Evolutionary conservation across 768 basidiomycete species (phyloP).

Genomic region (Hemileccinum impolitum): DNA sequence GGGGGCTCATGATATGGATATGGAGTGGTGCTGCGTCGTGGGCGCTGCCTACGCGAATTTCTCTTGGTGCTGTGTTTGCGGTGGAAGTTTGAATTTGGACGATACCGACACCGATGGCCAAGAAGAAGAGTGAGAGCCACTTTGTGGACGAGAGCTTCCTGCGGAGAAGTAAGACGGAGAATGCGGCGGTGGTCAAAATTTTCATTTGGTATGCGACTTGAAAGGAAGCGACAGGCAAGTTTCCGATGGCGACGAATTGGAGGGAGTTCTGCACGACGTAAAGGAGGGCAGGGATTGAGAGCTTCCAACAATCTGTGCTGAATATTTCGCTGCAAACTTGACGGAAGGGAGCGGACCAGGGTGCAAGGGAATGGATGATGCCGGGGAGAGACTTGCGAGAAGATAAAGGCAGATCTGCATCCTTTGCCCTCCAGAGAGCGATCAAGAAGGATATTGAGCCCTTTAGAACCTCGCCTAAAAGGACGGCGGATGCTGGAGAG

Average conservation of each 20-base stretch:
- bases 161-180: constrained; percentile 81
- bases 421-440: constrained; percentile 57
- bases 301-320: constrained; percentile 93
- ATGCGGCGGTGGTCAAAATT: constrained; percentile 93
- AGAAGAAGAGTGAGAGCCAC: constrained; percentile 84
- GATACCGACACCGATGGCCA: constrained; percentile 90
- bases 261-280: constrained; percentile 96
- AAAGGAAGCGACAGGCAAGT: constrained; percentile 95
- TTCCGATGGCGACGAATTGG: constrained; percentile 94
- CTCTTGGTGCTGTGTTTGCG: constrained; percentile 26
- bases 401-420: constrained; percentile 40
- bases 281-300: constrained; percentile 93
- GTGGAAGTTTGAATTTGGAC: constrained; percentile 84
- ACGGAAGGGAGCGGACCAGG: constrained; percentile 49
- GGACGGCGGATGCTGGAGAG: constrained; percentile 90
- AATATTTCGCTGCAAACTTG: constrained; percentile 73
- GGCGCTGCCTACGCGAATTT: constrained; percentile 59
- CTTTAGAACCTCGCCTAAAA: constrained; percentile 93
- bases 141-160: constrained; percentile 68
- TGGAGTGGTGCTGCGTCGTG: constrained; percentile 58
- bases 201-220: constrained; percentile 99
- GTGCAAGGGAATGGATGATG: constrained; percentile 37
- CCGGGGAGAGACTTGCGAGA: constrained; percentile 40
- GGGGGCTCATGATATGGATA: constrained; percentile 74
- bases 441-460: constrained; percentile 88